phyloP scores from a whole-genome alignment of 2,329 filamentous ascomycete genomes.

The Corinectria fuckeliana region DNA sequence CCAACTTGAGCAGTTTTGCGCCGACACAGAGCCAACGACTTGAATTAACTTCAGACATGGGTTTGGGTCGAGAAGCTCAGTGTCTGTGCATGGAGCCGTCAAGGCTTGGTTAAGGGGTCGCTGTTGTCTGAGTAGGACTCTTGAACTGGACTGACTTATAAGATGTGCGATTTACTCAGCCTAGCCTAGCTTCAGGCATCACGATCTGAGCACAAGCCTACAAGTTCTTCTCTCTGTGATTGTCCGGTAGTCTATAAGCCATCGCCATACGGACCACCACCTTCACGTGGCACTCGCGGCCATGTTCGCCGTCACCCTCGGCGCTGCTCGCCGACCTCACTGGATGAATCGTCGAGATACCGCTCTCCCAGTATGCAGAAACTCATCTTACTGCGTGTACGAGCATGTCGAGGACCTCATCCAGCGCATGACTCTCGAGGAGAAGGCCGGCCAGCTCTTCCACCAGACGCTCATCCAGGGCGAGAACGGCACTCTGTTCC shows the following conservation, averaged over 20 bases:
- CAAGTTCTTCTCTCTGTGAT: background rate
- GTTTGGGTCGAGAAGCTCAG: background rate
- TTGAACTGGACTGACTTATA: background rate
- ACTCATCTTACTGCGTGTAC: conserved; percentile 49
- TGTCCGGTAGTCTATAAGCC: background rate
- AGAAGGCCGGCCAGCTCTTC: conserved; percentile 57
- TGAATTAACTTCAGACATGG: background rate
- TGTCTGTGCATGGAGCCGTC: background rate
- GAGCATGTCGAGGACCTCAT: conserved; percentile 55
- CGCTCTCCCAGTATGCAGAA: conserved; percentile 23
- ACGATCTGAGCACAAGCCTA: background rate
- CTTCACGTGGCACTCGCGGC: conserved; percentile 11
- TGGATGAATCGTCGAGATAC: conserved; percentile 5
- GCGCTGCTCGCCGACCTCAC: conserved; percentile 4
- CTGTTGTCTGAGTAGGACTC: background rate
- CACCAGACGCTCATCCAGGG: conserved; percentile 44
- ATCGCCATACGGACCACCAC: conserved; percentile 6
- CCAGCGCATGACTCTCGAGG: conserved; percentile 53
- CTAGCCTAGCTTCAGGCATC: background rate
- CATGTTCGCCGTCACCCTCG: conserved; percentile 4
- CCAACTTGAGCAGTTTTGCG: background rate
- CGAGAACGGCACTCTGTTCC: conserved; percentile 34
- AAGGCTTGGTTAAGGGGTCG: background rate
- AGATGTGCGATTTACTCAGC: background rate
- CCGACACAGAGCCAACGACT: conserved; percentile 11